phyloP scores from a whole-genome alignment of 345 rosid species.

The Pistacia vera region DNA sequence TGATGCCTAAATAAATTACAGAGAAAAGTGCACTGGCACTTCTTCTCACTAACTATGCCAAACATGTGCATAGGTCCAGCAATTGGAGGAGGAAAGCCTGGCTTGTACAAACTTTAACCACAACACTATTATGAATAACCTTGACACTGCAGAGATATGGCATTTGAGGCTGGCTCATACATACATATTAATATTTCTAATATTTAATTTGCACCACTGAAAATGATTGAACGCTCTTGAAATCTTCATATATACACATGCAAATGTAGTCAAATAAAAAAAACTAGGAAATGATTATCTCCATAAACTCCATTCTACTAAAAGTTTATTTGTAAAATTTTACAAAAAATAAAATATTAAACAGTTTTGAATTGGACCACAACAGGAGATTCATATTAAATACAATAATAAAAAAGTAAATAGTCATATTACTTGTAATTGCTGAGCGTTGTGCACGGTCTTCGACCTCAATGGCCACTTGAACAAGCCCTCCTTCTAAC shows the following conservation, averaged over 20 bases:
- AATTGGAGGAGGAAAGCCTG: neutral
- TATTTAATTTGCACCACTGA: neutral
- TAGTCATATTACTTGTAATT: slow-evolving; percentile 64
- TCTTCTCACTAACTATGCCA: too few species aligned
- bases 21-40: too few species aligned
- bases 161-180: too few species aligned
- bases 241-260: too few species aligned
- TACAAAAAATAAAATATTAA: neutral
- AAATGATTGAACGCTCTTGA: neutral
- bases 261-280: too few species aligned
- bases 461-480: slow-evolving; percentile 93
- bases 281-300: neutral
- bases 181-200: neutral
- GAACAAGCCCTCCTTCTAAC: slow-evolving; percentile 91
- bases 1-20: too few species aligned
- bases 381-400: neutral
- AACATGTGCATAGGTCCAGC: too few species aligned
- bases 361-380: neutral
- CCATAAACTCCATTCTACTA: neutral
- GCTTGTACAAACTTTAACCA: neutral
- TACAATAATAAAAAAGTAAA: neutral
- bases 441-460: slow-evolving; percentile 94
- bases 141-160: neutral
- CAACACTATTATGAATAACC: slow-evolving; percentile 21
- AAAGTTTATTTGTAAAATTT: neutral